Evolutionary conservation across 352 stramenopile genomes (phyloP), one percentile per base, ranked within the genome.

Genomic region (Phytophthora podocarpi): DNA sequence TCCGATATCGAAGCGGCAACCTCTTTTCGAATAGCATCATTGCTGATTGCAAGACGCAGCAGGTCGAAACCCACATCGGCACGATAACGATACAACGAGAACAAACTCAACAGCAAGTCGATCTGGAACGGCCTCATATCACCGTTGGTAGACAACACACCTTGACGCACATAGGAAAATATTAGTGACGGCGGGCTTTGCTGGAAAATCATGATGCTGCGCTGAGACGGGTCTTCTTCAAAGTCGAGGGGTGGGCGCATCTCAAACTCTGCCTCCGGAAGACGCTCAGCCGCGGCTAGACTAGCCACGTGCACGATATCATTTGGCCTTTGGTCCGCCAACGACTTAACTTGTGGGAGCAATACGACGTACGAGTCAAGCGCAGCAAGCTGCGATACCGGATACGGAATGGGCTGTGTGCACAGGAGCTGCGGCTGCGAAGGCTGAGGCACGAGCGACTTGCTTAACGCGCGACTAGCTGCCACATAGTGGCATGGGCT

Each of bases 21-120:
- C 15, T 63, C 50, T 2, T 58, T 59, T 51, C 48, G 46, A 39
- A 28, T 43, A 36, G 42, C 23, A 26, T 62, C 58, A 21, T 81
- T 73, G 31, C 18, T 56, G 16, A 66, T 55, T 15, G 59, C 50
- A 46, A 72, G 43, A 27, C 76, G 68, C 8, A 89, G 59, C 4
- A 86, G 26, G 36, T 86, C 77, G 13, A 76, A 67, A 2, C 84
- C 84, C 1, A 95, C 84, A 47, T 95, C 84, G 20, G 86, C 86
- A n/a, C 86, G 82, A 59, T 92, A 95, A 4, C 86, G 78, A 60
- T 95, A 95, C 40, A 93, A 63, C 12, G 86, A 93, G 51, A 92
- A 95, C 15, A 93, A 61, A 51, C 84, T 95, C 24, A 95, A 51
- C 3, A 93, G 43, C 32, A 95, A 60, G 55, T 95, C 86, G 24